Evolutionary conservation across 2,329 filamentous ascomycete genomes (phyloP).

Genomic region (Pseudogymnoascus destructans): DNA sequence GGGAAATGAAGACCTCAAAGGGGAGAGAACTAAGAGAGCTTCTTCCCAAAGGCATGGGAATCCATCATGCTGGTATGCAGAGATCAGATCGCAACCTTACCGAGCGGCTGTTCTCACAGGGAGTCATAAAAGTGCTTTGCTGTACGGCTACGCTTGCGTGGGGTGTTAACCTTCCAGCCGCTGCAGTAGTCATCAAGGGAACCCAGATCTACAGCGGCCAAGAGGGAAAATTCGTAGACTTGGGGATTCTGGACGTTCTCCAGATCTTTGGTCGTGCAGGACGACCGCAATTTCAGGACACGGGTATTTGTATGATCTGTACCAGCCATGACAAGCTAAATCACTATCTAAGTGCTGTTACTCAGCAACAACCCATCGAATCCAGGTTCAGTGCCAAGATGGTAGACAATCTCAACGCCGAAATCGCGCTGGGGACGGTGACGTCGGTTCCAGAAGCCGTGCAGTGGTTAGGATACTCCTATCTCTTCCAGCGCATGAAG

Average conservation of each 20-base stretch:
- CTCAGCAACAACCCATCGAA: conserved; percentile 91
- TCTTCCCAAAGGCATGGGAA: conserved; percentile 78
- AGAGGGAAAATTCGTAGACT: conserved; percentile 90
- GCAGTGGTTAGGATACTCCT: conserved; percentile 96
- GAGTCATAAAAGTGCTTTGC: conserved; percentile 91
- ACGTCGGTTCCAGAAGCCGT: conserved; percentile 89
- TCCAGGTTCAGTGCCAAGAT: conserved; percentile 90
- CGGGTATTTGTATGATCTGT: conserved; percentile 94
- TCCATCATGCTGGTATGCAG: conserved; percentile 95
- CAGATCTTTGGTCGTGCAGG: conserved; percentile 98
- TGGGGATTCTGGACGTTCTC: conserved; percentile 90
- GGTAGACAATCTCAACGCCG: conserved; percentile 93
- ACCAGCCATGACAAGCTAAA: conserved; percentile 87
- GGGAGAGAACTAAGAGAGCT: conserved; percentile 81
- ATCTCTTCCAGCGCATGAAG: conserved; percentile 93
- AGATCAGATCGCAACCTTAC: conserved; percentile 90
- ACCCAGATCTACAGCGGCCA: conserved; percentile 95
- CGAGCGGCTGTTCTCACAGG: conserved; percentile 80
- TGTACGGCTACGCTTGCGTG: conserved; percentile 96
- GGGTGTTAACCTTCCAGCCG: conserved; percentile 96
- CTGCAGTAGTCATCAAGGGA: conserved; percentile 94
- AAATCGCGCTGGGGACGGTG: conserved; percentile 86
- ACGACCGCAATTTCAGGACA: conserved; percentile 94
- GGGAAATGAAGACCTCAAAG: conserved; percentile 74
- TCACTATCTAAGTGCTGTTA: conserved; percentile 86